Evolutionary conservation across 495 filamentous ascomycete species (phyloP), one percentile per base, ranked within the genome.

Genomic region (Hypomontagnella monticulosa): DNA sequence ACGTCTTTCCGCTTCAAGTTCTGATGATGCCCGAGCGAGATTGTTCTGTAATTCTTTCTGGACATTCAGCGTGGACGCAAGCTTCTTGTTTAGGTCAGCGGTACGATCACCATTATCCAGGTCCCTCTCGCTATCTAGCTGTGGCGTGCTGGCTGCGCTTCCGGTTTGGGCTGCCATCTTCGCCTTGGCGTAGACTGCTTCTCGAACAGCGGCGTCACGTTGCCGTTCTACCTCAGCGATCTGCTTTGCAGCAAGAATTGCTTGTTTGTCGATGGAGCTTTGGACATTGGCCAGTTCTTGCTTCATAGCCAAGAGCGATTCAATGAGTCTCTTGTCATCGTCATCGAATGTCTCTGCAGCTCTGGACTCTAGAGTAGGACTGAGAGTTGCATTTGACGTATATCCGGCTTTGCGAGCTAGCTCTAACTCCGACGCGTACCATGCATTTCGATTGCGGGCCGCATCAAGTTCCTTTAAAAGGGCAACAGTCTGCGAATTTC

Each of bases 351-450:
- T 85, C 56, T 97, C 92, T 3, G 86, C 82, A 6, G 83, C 84
- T 48, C 88, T 85, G 57, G 91, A 87, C 59, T 98, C 93, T 40
- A 97, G 79, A 1, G 86, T 82, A 19, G 92, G 89, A 69, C 83
- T 92, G 43, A 87, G 84, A 10, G 91, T 87, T 1, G 88, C 74
- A 66, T 87, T 92, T 11, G 91, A 87, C 7, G 85, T 82, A 71
- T 97, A 98, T 6, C 95, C 95, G 8, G 90, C 87, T 75, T 96
- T 93, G 44, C 89, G 86, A 3, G 95, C 95, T 55, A 98, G 76
- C 12, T 95, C 91, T 27, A 99, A 79, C 75, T 99, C 95, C 1
- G 94, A 97, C 5, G 93, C 93, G 76, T 95, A 97, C 95, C 95
- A 99, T 1, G 94, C 93, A 74, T 97, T 98, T 19, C 89, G 88